Base-by-base conservation (phyloP, 2,329 filamentous ascomycete species). In the Botrytis fragariae region DNA sequence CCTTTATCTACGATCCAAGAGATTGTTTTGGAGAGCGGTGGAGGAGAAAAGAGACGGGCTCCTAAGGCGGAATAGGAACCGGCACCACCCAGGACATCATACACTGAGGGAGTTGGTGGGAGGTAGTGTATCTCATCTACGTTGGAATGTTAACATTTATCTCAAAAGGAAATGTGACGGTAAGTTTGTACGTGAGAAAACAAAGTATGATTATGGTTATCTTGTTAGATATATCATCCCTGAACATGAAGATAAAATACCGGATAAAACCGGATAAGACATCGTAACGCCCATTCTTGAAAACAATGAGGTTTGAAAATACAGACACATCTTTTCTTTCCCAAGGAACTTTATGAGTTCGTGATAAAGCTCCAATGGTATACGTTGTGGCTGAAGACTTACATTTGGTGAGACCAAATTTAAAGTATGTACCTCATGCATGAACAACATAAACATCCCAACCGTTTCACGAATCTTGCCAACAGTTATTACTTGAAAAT, bases 1-100 rank as follows among this genome's bases (percentile, higher is more conserved):
- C 96, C 96, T 79, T 90, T 89, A 82, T 99, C 95, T 61, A 98
- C 89, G 75, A 98, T 91, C 95, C 95, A 98, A 76, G 93, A 94
- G 9, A 98, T 89, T 3, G 88, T 86, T 54, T 84, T 86, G 35
- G 93, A 92, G 12, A 82, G 80, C 35, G 86, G 84, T 45, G 86
- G 84, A 3, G 93, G 93, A 7, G 94, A 95, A 81, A 97, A 92
- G 67, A 99, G 86, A 45, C 96, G 92, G 29, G 96, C 96, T 32
- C 96, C 96, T 10, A 98, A 85, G 12, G 94, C 94, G 14, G 93
- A 91, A 82, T 93, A 98, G 3, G 94, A 89, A 39, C 95, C 96
- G 42, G 92, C 96, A 37, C 96, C 96, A 70, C 96, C 96, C n/a
- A 96, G 86, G 32, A 98, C 88, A 79, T 95, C 87, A 78, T 88